Evolutionary conservation across 2,329 filamentous ascomycete species (phyloP), one percentile per base, ranked within the genome.

Genomic region (Fusarium sp.): DNA sequence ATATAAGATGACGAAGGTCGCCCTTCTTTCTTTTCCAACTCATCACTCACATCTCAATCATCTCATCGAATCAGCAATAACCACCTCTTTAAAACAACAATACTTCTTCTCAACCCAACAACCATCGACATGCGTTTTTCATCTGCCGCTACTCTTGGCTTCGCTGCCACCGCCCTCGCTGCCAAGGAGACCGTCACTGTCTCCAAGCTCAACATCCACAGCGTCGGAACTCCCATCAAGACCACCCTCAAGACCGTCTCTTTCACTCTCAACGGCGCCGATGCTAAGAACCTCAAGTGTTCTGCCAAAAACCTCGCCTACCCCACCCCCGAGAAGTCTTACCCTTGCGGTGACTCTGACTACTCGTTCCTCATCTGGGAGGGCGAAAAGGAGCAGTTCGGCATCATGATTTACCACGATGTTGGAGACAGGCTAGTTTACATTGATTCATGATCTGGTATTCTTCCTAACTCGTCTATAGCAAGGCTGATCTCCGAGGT

Each of bases 401-500:
- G 14, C 23, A 11, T 64, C 7, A 66, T 66, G 60, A 18, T 66
- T 0, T 66, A 66, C 26, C 60, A 66, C 13, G 60, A 66, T 23
- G 60, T 66, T 2, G 54, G 54, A 18, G 63, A 66, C n/a, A 26
- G 46, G 57, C 57, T 48, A 5, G 58, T 62, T 5, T 1, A 18
- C 16, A 4, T 7, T 13, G 4, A 12, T 7, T 42, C 6, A 4
- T 11, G 12, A 11, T 65, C 18, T 14, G 12, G 34, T 7, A 12
- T 23, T 23, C 11, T 7, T 55, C 5, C 44, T 63, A 46, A 66
- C 31, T 16, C 18, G 2, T 4, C 11, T 26, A 11, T 12, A 70
- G 67, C 13, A 46, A 63, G 6, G 65, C 67, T 4, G 67, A 70
- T 21, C 58, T 70, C 31, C 65, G 65, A 14, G 65, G 67, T 16